Evolutionary conservation across 495 filamentous ascomycete species (phyloP).

Genomic region (Aspergillus incahuasiensis): DNA sequence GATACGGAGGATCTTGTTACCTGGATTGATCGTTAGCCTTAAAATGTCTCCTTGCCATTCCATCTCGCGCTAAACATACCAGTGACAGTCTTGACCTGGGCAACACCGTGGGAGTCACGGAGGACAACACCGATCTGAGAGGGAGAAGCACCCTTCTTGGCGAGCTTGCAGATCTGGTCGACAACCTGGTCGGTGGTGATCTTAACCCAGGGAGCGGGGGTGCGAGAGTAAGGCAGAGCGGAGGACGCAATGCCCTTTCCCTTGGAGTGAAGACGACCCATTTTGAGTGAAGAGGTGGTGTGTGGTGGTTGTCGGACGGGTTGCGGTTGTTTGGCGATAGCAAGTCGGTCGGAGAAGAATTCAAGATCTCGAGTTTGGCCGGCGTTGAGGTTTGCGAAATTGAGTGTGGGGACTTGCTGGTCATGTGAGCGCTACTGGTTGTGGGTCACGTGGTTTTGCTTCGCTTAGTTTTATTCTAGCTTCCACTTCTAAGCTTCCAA

Average conservation of each 20-base stretch:
- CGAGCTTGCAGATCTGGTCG: constrained; percentile 98
- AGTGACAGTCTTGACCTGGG: constrained; percentile 94
- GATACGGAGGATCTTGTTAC: constrained; percentile 99
- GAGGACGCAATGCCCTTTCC: constrained; percentile 97
- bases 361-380: constrained; percentile 5
- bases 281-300: constrained; percentile 48
- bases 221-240: constrained; percentile 94
- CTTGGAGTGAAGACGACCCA: constrained; percentile 99
- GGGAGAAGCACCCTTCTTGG: constrained; percentile 93
- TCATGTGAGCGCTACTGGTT: constrained; percentile 16
- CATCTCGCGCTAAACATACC: constrained; percentile 56
- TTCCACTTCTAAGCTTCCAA: too few species aligned
- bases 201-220: constrained; percentile 87
- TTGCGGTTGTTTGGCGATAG: constrained; percentile 29
- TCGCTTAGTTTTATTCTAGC: too few species aligned
- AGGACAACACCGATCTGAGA: constrained; percentile 98
- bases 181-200: constrained; percentile 85
- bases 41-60: too few species aligned
- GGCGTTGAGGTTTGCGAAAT: constrained; percentile 12
- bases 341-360: constrained; percentile 17
- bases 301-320: constrained; percentile 19
- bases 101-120: constrained; percentile 93
- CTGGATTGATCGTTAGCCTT: constrained; percentile 45
- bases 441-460: constrained; percentile 10
- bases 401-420: constrained; percentile 20